Evolutionary conservation across 257 asterid species (phyloP), one percentile per base, ranked within the genome.

Genomic region (Salvia splendens): DNA sequence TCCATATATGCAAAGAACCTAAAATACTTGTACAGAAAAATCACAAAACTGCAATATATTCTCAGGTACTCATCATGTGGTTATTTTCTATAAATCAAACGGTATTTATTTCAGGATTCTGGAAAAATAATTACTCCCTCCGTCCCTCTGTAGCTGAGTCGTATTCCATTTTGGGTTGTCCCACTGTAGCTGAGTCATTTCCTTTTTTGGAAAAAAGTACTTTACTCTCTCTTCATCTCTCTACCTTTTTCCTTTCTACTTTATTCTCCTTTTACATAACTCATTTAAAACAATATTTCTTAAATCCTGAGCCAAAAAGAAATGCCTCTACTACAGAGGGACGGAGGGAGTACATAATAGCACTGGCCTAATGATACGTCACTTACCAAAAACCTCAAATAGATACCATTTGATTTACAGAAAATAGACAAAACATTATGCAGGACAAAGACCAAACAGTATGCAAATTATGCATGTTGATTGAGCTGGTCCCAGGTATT

Each of bases 1-100:
- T 67, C 32, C 56, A 43, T 1, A 52, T 67, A 65, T 43, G 58
- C 9, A 36, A 36, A 59, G 63, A 50, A 35, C 38, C 32, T n/a
- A 42, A 38, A 50, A 50, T 45, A 20, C 47, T 38, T 58, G 55
- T 12, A 30, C 15, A 45, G 40, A 55, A 68, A 55, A 33, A 67
- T 42, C 52, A 42, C 17, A 10, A 36, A 32, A 15, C 41, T 54
- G 30, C 55, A 74, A 61, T 32, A 12, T 8, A 2, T 20, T 38
- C 38, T 35, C 6, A 47, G 33, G 16, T 35, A 57, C 49, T 49
- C 53, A 48, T 46, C 36, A 45, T 33, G 12, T 52, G 43, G 45
- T 67, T 32, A 33, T 55, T 56, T 14, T 58, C 49, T 38, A 60
- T 1, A 24, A 24, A 1, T 24, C 30, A 24, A 24, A 24, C 2